These are phyloP conservation scores for Eleusine indica DNA, from an alignment of 176 grass and related monocot genomes.

Conservation along the genomic window DNA sequence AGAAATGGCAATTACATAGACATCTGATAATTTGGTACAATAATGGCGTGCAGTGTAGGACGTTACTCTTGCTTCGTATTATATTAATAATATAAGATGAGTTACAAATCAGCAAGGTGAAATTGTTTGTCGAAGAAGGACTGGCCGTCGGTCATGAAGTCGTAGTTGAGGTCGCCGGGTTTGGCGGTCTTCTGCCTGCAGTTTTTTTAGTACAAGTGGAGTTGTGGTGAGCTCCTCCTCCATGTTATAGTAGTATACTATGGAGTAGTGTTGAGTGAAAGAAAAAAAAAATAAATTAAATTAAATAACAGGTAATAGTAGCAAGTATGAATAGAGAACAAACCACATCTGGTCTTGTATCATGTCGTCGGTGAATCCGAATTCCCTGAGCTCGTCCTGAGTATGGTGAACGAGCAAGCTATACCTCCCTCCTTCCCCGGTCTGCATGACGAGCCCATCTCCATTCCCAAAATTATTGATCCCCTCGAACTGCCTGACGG, in stretches of 20 bases:
- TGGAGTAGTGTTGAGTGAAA: too few species aligned
- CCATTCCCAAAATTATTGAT: conserved; percentile 64
- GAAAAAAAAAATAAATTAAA: too few species aligned
- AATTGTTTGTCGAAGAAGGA: conserved; percentile 47
- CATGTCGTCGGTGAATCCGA: conserved; percentile 65
- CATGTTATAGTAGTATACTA: too few species aligned
- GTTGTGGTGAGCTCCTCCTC: too few species aligned
- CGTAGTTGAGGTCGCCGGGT: conserved; percentile 63
- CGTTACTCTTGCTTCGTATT: too few species aligned
- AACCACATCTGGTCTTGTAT: conserved; percentile 69
- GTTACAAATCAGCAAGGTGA: neutral
- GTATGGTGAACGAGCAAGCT: conserved; percentile 79
- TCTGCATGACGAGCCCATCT: conserved; percentile 71
- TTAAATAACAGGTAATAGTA: neutral
- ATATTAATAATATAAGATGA: too few species aligned
- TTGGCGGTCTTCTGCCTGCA: conserved; percentile 72
- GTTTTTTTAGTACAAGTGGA: too few species aligned
- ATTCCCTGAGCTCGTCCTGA: conserved; percentile 56
- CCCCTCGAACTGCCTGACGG: conserved; percentile 64
- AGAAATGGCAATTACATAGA: too few species aligned
- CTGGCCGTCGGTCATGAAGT: conserved; percentile 61
- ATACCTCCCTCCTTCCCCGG: conserved; percentile 56
- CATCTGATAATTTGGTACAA: too few species aligned
- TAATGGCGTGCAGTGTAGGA: too few species aligned
- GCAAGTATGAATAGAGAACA: too few species aligned